A percentile compares a stretch with the other conserved stretches of the same genome.
These are phyloP conservation scores for Ruellia speciosa DNA, from an alignment of 305 asterid species.

Conservation along the genomic window DNA sequence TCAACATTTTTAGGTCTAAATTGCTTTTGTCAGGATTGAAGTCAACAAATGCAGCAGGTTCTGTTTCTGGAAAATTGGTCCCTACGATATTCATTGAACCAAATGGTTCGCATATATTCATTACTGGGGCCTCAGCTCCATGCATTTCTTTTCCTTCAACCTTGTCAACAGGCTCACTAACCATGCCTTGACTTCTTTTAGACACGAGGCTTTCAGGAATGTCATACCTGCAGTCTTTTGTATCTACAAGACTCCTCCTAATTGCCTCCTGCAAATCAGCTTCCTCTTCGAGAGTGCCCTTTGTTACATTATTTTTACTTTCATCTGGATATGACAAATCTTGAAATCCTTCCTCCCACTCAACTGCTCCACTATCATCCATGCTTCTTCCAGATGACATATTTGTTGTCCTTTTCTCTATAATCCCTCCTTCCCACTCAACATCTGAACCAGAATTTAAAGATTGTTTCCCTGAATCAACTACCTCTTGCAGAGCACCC, in stretches of 20 bases:
- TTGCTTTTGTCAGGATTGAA: constrained; percentile 19
- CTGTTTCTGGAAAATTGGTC: constrained; percentile 19
- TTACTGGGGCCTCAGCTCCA: constrained; percentile 21
- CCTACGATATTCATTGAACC: constrained; percentile 20
- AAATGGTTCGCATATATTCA: constrained; percentile 22
- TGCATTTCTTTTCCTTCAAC: constrained; percentile 29
- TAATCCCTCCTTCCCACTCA: constrained; percentile 75
- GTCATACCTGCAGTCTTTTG: constrained; percentile 22
- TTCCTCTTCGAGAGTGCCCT: constrained; percentile 67
- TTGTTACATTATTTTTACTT: constrained; percentile 31
- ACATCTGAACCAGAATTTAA: constrained; percentile 43
- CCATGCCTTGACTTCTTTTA: constrained; percentile 25
- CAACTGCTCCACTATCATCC: constrained; percentile 46
- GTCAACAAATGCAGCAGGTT: constrained; percentile 21
- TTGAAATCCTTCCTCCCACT: constrained; percentile 70
- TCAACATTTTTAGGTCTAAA: constrained; percentile 17
- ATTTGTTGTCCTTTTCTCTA: constrained; percentile 28
- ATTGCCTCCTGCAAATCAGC: constrained; percentile 74
- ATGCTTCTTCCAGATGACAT: constrained; percentile 28
- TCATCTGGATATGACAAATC: constrained; percentile 32
- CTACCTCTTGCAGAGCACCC: constrained; percentile 50
- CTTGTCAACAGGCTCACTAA: constrained; percentile 16
- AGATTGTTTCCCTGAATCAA: constrained; percentile 17
- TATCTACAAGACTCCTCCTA: constrained; percentile 64
- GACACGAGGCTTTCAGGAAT: constrained; percentile 24